Base-by-base conservation (phyloP, 345 rosid species). In the Toxicodendron radicans region DNA sequence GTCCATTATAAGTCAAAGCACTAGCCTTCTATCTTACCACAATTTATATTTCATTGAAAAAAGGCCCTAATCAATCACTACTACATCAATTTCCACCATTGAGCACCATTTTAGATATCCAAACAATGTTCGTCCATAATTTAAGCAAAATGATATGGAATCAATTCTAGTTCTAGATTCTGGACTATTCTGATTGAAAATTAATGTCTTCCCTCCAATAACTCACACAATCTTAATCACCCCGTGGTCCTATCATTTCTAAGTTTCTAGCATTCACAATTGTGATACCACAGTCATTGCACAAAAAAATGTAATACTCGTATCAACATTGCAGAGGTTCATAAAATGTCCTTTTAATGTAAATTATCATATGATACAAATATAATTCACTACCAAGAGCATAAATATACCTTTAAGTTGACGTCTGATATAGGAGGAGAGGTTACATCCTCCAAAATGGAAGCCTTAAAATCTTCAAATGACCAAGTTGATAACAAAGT, bases 401-500 rank as follows among this genome's bases (percentile, higher is more conserved):
- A 51, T 35, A 57, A 16, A 59, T 68, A 64, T 60, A 90, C 97
- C 91, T 86, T 90, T 51, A 89, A 75, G 78, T 83, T 91, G 69
- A 83, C 78, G 74, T 90, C 96, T 51, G 91, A 85, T 79, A 88
- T 77, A 54, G 87, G 83, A 20, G 88, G 79, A 62, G 79, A 75
- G 78, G 79, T 74, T 60, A 82, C 58, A 79, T 82, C 90, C 78
- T 89, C 90, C 10, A 80, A 70, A 81, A 91, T 63, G 62, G 93
- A 84, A 72, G 82, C 86, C 88, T 85, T 91, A 66, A 95, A 83
- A 78, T 90, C 96, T 71, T 93, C 97, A 61, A 89, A 54, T 8
- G 91, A 86, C 87, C 93, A 88, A 58, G 90, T 87, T 76, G 91
- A 74, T 24, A 84, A 77, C 70, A 95, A 58, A 32, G 80, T 63